Base-by-base conservation (phyloP, 2,329 filamentous ascomycete species). In the Neophaeococcomyces aloes region DNA sequence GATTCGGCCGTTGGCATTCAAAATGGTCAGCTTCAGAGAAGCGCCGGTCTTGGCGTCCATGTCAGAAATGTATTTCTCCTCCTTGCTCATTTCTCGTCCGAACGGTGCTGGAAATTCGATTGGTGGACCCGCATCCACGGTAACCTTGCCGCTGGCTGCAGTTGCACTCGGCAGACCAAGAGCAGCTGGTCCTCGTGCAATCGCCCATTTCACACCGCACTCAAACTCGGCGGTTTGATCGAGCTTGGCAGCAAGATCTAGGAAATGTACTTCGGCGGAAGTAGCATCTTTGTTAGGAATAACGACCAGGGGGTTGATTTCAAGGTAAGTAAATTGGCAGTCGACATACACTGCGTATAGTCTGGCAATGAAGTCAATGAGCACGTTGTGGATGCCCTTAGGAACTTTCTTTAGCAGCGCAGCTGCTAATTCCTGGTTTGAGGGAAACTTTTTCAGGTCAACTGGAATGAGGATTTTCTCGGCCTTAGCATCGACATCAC, bases 61-160 rank as follows among this genome's bases (percentile, higher is more conserved):
- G 70, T 95, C 91, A 51, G 91, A 83, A 63, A 98, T 96, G 76
- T 95, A 98, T 51, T 89, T 88, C 74, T 98, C 91, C 72, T 98
- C 91, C 75, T 96, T 96, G 74, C 81, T 85, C 67, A 98, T 75
- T 71, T 98, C 91, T 76, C 91, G 91, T 59, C 91, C 91, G 70
- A 98, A 98, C 52, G 91, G 91, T 65, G 91, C 91, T 51, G 91
- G 91, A 79, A 98, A 98, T 66, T 95, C 91, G 78, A 98, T 94
- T 46, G 91, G 91, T 58, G 91, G 91, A 57, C 91, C 91, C 59
- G 88, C 89, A 68, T 98, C 91, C 61, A 98, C 81, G 71, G 74
- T 93, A 68, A 95, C 77, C 74, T 91, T 89, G 65, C 76, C 77
- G 49, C 77, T 74, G 56, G 72, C 67, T 48, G 78, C 61, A 53